These are phyloP conservation scores for Mrakia blollopis DNA, from an alignment of 768 basidiomycete species.

Conservation along the genomic window DNA sequence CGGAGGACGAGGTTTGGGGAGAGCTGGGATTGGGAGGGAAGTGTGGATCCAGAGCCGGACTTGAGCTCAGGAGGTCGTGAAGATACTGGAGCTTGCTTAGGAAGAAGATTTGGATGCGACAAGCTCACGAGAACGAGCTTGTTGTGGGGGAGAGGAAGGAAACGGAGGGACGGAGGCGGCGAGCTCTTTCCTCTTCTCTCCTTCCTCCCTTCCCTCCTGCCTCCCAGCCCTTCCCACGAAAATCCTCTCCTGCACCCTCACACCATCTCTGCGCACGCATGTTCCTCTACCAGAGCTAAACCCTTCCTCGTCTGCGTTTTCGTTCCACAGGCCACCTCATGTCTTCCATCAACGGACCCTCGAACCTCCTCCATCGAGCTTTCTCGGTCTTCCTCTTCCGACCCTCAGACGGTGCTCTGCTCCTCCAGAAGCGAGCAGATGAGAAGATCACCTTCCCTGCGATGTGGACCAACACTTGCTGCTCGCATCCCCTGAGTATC, in stretches of 20 bases:
- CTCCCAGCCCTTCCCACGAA: no score
- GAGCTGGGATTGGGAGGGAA: neutral
- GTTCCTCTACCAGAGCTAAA: neutral
- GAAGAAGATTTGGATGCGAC: no score
- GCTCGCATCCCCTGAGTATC: slow-evolving; percentile 76
- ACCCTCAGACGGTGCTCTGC: slow-evolving; percentile 83
- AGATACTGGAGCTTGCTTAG: no score
- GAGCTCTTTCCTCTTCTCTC: no score
- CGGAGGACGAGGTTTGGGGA: neutral
- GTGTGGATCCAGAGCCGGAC: no score
- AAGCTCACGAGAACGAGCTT: no score
- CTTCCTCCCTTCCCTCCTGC: no score
- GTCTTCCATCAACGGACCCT: slow-evolving; percentile 71
- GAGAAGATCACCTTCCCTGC: slow-evolving; percentile 99
- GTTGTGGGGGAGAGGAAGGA: neutral
- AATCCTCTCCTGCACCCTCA: no score
- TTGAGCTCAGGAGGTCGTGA: neutral
- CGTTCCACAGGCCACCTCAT: slow-evolving; percentile 75
- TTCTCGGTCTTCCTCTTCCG: slow-evolving; percentile 97
- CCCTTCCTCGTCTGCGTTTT: neutral
- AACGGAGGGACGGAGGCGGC: neutral
- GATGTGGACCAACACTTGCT: slow-evolving; percentile 99
- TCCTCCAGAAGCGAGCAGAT: slow-evolving; percentile 90
- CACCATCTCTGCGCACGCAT: no score
- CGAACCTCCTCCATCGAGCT: slow-evolving; percentile 80